Conservation (phyloP, 2,329 filamentous ascomycete species). For the Botrytis tulipae region DNA sequence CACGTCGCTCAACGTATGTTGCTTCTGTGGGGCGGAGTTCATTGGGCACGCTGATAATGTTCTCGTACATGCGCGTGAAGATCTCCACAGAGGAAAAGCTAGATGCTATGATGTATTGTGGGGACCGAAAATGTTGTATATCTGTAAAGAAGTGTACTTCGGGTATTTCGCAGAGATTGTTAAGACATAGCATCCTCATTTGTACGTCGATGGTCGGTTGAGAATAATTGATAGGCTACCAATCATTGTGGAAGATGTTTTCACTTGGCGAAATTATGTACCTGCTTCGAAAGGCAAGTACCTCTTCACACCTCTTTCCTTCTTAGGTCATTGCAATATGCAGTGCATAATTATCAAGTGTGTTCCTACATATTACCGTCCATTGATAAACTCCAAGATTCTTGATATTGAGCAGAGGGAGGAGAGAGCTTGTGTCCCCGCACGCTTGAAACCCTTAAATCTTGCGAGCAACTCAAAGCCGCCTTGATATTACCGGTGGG, state of each 20-base stretch:
- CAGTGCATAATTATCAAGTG: slow-evolving; percentile 11
- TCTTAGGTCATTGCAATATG: not conserved
- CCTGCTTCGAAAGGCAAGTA: not conserved
- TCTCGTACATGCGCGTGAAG: not conserved
- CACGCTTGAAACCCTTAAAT: not conserved
- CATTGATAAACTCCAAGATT: slow-evolving; percentile 12
- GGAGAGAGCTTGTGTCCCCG: not conserved
- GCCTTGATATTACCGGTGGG: not conserved
- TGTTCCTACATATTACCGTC: not conserved
- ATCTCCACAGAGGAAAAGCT: not conserved
- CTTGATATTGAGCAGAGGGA: slow-evolving; percentile 12
- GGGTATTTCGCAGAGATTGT: not conserved
- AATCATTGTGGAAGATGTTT: not conserved
- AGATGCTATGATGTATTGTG: not conserved
- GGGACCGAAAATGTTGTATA: not conserved
- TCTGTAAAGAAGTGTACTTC: not conserved
- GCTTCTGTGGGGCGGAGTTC: not conserved
- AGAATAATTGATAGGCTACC: too few species aligned
- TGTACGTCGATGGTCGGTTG: not conserved
- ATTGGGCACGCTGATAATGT: not conserved
- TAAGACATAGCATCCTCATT: not conserved
- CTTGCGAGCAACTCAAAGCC: not conserved
- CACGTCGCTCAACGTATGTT: not conserved
- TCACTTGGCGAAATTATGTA: not conserved
- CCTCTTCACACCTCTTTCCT: not conserved